Evolutionary conservation across 2,329 filamentous ascomycete genomes (phyloP), one percentile per base, ranked within the genome.

Genomic region (Phaeosphaeria sp.): DNA sequence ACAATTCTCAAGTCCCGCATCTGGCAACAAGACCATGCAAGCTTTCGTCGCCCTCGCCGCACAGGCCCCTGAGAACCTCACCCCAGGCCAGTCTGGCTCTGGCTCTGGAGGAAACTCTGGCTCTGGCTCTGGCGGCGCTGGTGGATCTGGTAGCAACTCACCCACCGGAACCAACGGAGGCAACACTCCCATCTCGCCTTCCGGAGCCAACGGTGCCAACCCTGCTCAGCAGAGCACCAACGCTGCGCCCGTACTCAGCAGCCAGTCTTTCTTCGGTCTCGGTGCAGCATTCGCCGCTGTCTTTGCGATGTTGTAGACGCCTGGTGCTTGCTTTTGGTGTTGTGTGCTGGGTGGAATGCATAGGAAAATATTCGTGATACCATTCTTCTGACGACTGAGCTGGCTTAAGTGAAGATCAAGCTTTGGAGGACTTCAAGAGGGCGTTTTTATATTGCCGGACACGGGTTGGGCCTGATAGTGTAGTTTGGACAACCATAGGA

Each of bases 1-100:
- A 77, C 61, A 47, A 6, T 10, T 3, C 18, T 13, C 15, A 46
- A 76, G 72, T 54, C 67, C 73, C 52, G 52, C 65, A 10, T 62
- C 69, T n/a, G 76, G 76, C 22, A 72, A 76, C 61, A 73, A 72
- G 58, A 78, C 76, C 11, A 62, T 79, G 58, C 43, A 59, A 15
- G 67, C 71, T 2, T 78, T 74, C 66, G 71, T 59, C 50, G 66
- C 57, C 18, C 72, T 80, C 50, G 79, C 82, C 36, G 72, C 71
- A 6, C 55, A 64, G 17, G 79, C 79, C 4, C 56, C 77, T 1
- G 72, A 75, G 65, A 81, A 79, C 66, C 68, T 82, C 46, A 75
- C 72, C 50, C 80, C 81, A 6, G 75, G 78, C 9, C 72, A 77
- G 42, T 59, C 59, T 18, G 46, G 30, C 30, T 36, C 30, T 11